Conservation (phyloP, 176 grass and related monocot species). For the Oryza brachyantha region DNA sequence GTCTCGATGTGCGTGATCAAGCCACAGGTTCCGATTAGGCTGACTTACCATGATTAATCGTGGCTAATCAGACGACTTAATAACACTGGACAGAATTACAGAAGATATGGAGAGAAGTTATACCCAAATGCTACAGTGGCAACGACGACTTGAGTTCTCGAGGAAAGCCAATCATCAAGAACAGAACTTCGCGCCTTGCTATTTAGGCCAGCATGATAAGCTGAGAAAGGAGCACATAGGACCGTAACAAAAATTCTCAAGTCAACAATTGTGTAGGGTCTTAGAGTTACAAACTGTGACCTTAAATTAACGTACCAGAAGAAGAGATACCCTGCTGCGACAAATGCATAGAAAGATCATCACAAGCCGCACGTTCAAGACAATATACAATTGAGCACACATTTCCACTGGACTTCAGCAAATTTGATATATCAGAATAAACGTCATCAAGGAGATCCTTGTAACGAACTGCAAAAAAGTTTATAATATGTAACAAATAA, state of each 20-base stretch:
- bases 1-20: no score
- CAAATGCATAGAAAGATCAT: slow-evolving; percentile 73
- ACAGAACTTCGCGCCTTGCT: slow-evolving; percentile 72
- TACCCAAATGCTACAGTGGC: slow-evolving; percentile 99
- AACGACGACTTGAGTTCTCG: slow-evolving; percentile 89
- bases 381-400: slow-evolving; percentile 97
- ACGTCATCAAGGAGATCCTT: slow-evolving; percentile 91
- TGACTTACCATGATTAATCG: no score
- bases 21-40: no score
- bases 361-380: slow-evolving; percentile 83
- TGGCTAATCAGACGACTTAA: no score
- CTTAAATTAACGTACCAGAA: slow-evolving; percentile 61
- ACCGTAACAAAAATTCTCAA: slow-evolving; percentile 16
- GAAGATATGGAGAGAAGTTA: slow-evolving; percentile 18
- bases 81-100: no score
- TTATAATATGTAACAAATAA: slow-evolving; percentile 22
- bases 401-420: slow-evolving; percentile 75
- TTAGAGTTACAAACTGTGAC: slow-evolving; percentile 17
- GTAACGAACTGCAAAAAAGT: slow-evolving; percentile 80
- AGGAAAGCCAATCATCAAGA: slow-evolving; percentile 89
- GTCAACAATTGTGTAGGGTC: slow-evolving; percentile 12
- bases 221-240: slow-evolving; percentile 50
- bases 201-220: slow-evolving; percentile 91
- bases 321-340: slow-evolving; percentile 65
- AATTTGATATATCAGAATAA: slow-evolving; percentile 72